Conservation (phyloP, 352 stramenopile genomes). For the Halophytophthora polymorphica region DNA sequence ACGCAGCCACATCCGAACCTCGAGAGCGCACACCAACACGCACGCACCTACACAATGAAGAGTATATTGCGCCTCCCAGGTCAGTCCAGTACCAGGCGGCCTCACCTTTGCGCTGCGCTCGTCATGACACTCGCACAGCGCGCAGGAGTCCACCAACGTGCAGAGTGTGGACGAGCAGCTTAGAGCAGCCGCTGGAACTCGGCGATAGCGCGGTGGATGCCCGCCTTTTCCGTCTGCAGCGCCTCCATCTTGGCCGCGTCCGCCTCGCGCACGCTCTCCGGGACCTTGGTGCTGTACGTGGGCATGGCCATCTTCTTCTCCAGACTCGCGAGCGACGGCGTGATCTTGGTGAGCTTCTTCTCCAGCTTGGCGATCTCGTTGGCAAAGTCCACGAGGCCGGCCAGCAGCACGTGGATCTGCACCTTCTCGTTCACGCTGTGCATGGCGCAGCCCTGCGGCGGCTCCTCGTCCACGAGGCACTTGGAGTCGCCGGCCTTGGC, state of each 20-base stretch:
- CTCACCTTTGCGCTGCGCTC: too few relatives aligned
- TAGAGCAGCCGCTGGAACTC: constrained; percentile 80
- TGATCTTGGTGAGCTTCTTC: constrained; percentile 86
- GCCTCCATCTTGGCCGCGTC: constrained; percentile 78
- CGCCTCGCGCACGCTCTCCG: constrained; percentile 71
- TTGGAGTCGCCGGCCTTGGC: constrained; percentile 90
- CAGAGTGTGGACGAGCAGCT: constrained; percentile 1
- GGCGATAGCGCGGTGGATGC: constrained; percentile 70
- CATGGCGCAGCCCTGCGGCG: constrained; percentile 89
- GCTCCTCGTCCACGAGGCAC: constrained; percentile 81
- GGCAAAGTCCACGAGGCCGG: constrained; percentile 81
- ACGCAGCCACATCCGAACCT: too few relatives aligned
- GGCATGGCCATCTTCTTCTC: constrained; percentile 80
- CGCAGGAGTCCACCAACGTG: neutral
- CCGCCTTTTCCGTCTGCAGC: constrained; percentile 76
- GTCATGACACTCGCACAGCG: constrained; percentile 6
- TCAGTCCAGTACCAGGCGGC: too few relatives aligned
- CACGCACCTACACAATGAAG: constrained; percentile 9
- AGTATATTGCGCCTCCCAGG: constrained; percentile 18
- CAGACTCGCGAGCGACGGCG: constrained; percentile 65
- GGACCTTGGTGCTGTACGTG: constrained; percentile 80
- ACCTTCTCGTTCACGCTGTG: constrained; percentile 93
- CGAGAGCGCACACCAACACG: neutral
- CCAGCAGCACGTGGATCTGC: constrained; percentile 86
- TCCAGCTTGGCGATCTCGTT: constrained; percentile 90